These are phyloP conservation scores for Saccharomyces hybrid DNA, from an alignment of 1,139 yeast species.

Conservation along the genomic window DNA sequence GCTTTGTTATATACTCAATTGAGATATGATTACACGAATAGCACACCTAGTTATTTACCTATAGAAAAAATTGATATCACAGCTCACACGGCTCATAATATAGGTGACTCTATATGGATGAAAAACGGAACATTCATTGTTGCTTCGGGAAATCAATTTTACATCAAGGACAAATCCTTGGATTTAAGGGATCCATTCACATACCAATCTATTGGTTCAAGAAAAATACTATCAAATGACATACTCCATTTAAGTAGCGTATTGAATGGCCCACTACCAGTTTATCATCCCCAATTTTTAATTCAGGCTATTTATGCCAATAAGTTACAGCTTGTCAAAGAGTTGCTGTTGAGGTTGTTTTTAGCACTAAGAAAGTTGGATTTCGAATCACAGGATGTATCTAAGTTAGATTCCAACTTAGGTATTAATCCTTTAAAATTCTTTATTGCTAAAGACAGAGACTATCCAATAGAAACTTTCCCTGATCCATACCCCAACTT, in stretches of 20 bases:
- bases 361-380: conserved; percentile 46
- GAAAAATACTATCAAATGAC: conserved; percentile 42
- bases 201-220: conserved; percentile 40
- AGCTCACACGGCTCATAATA: conserved; percentile 64
- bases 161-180: conserved; percentile 65
- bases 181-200: conserved; percentile 50
- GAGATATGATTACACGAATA: conserved; percentile 81
- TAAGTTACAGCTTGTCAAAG: conserved; percentile 49
- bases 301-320: conserved; percentile 69
- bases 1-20: conserved; percentile 71
- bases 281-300: conserved; percentile 85
- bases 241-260: conserved; percentile 62
- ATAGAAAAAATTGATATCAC: conserved; percentile 67
- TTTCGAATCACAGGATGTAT: conserved; percentile 33
- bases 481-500: conserved; percentile 41
- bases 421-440: conserved; percentile 33
- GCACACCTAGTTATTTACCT: conserved; percentile 67
- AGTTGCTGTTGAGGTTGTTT: conserved; percentile 49
- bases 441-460: conserved; percentile 16
- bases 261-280: conserved; percentile 80
- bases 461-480: conserved; percentile 20
- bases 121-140: conserved; percentile 69
- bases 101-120: conserved; percentile 87
- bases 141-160: conserved; percentile 85
- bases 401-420: conserved; percentile 34